These are phyloP conservation scores for Candida dubliniensis DNA, from an alignment of 1,139 yeast genomes.

Conservation along the genomic window DNA sequence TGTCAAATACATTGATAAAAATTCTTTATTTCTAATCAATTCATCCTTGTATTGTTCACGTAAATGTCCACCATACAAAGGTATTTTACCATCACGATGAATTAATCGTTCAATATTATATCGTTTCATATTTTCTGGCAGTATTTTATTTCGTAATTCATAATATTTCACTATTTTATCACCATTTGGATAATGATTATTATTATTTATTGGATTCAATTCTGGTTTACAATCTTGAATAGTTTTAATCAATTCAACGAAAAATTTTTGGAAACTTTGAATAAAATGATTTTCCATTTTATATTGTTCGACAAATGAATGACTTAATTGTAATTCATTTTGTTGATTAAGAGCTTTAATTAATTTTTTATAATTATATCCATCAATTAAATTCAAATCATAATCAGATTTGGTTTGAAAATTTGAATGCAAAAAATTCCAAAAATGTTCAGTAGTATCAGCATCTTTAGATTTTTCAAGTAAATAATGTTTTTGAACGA, in stretches of 20 bases:
- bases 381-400: conserved; percentile 19
- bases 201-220: conserved; percentile 24
- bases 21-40: conserved; percentile 27
- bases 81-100: conserved; percentile 25
- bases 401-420: conserved; percentile 12
- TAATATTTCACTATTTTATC: conserved; percentile 20
- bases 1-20: conserved; percentile 23
- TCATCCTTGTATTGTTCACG: conserved; percentile 34
- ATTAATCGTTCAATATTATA: conserved; percentile 6
- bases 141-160: conserved; percentile 16
- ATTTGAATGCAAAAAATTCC: conserved; percentile 18
- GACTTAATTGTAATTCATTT: conserved; percentile 10
- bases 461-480: conserved; percentile 9
- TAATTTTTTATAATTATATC: conserved; percentile 22
- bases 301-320: conserved; percentile 15
- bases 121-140: conserved; percentile 8
- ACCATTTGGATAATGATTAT: conserved; percentile 27
- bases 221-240: conserved; percentile 25
- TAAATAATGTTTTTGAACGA: conserved; percentile 17
- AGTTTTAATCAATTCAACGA: conserved; percentile 18
- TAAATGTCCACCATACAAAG: conserved; percentile 37
- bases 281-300: conserved; percentile 22
- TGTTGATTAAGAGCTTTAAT: conserved; percentile 8
- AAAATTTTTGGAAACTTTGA: conserved; percentile 18
- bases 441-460: conserved; percentile 15